A percentile compares a stretch with the other conserved stretches of the same genome.
These are phyloP conservation scores for Ceratocystis colombiana DNA, from an alignment of 2,329 filamentous ascomycete species.

Conservation along the genomic window DNA sequence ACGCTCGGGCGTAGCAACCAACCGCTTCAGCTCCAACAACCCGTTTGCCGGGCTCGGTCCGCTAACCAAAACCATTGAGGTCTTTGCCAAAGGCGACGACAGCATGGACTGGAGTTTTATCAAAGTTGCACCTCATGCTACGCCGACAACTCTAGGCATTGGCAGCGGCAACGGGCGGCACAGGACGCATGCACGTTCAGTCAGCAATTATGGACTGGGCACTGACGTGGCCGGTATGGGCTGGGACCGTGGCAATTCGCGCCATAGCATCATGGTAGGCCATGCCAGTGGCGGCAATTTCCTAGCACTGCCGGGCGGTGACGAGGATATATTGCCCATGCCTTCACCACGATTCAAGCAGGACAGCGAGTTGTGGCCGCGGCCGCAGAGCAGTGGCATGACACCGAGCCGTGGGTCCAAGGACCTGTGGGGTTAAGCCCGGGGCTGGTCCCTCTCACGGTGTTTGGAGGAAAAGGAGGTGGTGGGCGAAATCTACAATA, in stretches of 20 bases:
- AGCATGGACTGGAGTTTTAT: constrained; percentile 51
- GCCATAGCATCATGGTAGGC: constrained; percentile 46
- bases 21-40: constrained; percentile 52
- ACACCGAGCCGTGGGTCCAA: constrained; percentile 34
- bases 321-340: constrained; percentile 24
- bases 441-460: neutral
- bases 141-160: constrained; percentile 23
- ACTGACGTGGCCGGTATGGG: constrained; percentile 41
- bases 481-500: neutral
- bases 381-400: constrained; percentile 38
- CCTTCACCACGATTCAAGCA: constrained; percentile 25
- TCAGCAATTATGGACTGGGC: constrained; percentile 49
- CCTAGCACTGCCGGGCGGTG: constrained; percentile 40
- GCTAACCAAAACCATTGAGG: constrained; percentile 47
- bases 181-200: constrained; percentile 34
- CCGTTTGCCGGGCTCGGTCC: constrained; percentile 40
- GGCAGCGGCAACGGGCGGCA: neutral
- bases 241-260: constrained; percentile 44
- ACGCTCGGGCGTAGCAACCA: constrained; percentile 24
- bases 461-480: neutral
- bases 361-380: constrained; percentile 36
- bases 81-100: constrained; percentile 51
- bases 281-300: constrained; percentile 43
- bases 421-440: constrained; percentile 37
- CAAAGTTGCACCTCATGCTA: constrained; percentile 36